These are phyloP conservation scores for Lipomyces chichibuensis DNA, from an alignment of 805 yeast genomes.

Conservation along the genomic window DNA sequence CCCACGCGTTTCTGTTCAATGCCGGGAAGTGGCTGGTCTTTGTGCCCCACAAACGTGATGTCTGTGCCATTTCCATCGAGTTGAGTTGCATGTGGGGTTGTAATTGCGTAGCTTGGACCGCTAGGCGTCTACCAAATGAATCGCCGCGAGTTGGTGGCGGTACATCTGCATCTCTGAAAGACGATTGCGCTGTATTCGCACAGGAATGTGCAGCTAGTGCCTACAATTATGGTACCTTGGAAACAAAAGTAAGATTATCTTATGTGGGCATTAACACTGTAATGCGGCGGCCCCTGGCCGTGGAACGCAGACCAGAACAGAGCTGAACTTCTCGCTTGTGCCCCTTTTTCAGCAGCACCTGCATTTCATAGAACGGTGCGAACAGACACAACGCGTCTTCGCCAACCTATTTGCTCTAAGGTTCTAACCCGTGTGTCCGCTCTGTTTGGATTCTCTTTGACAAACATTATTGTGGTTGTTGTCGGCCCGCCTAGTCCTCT, in stretches of 20 bases:
- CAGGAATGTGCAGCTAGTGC: neutral
- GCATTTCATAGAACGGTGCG: neutral
- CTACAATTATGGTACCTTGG: neutral
- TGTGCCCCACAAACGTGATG: neutral
- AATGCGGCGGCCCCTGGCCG: neutral
- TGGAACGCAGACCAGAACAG: neutral
- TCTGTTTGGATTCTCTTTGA: neutral
- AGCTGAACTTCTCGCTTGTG: neutral
- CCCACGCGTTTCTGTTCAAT: neutral
- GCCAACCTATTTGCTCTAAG: neutral
- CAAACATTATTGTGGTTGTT: neutral
- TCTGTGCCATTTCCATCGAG: neutral
- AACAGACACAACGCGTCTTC: neutral
- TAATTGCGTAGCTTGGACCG: neutral
- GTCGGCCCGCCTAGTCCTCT: neutral
- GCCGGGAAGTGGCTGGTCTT: neutral
- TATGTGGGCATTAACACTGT: neutral
- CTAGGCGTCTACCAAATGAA: neutral
- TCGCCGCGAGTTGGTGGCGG: neutral
- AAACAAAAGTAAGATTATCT: neutral
- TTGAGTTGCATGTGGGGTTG: neutral
- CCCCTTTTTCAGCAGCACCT: slow-evolving; percentile 1
- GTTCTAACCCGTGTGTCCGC: neutral
- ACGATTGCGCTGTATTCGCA: neutral
- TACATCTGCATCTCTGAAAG: neutral